phyloP scores from a whole-genome alignment of 2,329 filamentous ascomycete species.

The Celoporthe dispersa region DNA sequence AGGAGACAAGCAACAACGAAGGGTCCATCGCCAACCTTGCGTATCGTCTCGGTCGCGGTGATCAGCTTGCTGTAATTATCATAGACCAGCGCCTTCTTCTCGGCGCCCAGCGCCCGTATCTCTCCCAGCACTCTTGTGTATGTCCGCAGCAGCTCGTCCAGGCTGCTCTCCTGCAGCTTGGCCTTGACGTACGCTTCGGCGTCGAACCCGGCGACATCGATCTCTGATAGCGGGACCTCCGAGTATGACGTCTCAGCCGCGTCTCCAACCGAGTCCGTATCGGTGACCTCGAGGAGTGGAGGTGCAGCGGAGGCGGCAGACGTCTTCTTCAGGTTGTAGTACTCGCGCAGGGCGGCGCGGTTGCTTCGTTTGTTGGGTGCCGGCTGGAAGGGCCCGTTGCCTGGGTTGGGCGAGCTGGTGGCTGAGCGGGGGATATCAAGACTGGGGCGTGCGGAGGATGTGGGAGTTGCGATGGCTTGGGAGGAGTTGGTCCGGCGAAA shows the following conservation, averaged over 20 bases:
- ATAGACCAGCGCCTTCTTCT: constrained; percentile 96
- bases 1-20: background rate
- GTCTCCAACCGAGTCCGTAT: constrained; percentile 35
- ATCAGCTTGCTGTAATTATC: constrained; percentile 99
- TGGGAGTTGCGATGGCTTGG: constrained; percentile 62
- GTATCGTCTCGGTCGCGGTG: constrained; percentile 93
- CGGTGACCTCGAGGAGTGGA: constrained; percentile 51
- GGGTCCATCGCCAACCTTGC: constrained; percentile 58
- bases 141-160: constrained; percentile 70
- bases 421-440: constrained; percentile 68
- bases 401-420: constrained; percentile 56
- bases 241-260: constrained; percentile 43
- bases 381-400: constrained; percentile 27
- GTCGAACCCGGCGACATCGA: constrained; percentile 76
- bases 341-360: constrained; percentile 86
- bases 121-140: constrained; percentile 78
- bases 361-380: constrained; percentile 61
- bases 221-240: constrained; percentile 68
- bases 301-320: constrained; percentile 40
- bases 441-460: constrained; percentile 76
- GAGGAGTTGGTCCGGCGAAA: constrained; percentile 59
- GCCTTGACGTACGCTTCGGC: constrained; percentile 69
- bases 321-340: constrained; percentile 79
- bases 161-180: constrained; percentile 63
- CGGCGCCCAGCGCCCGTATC: constrained; percentile 87